Evolutionary conservation across 495 filamentous ascomycete genomes (phyloP), one percentile per base, ranked within the genome.

Genomic region (Lichina pygmaea): DNA sequence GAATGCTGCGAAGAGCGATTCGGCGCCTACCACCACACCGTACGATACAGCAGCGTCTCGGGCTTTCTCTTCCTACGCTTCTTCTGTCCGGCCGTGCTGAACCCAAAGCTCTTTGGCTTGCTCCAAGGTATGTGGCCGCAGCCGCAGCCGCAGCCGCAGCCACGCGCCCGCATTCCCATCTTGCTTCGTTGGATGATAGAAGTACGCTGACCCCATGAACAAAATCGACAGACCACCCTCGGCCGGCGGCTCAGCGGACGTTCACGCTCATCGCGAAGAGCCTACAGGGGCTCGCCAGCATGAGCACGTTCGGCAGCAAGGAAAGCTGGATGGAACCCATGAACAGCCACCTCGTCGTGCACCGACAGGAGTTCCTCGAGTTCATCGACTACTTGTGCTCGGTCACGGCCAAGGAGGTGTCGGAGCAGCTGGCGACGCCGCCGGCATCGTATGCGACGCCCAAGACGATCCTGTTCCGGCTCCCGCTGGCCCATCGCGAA

Each of bases 321-420:
- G 89, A 95, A 58, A 71, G 77, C 5, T 99, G 86, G 85, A 99
- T 99, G 89, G 91, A 92, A 59, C 83, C 82, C 6, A 95, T 95
- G 91, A 99, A 94, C 54, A 68, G 66, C 9, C 82, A 83, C 51
- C 63, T 83, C 46, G 52, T 54, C 8, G 58, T 64, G n/a, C 66
- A 78, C 47, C 61, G 73, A 8, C 71, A 76, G 46, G 72, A 78
- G 17, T 81, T 95, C 61, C 91, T 84, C 56, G 66, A 75, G 30
- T 94, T 86, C 52, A 74, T 95, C 48, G 86, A 95, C 54, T 64
- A 66, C 24, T 75, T 93, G 41, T 94, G 86, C 58, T 69, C 72
- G 32, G 81, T 99, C 43, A 74, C 85, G 2, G 69, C 71, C 7
- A 73, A 86, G 46, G 66, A 70, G 13, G 24, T n/a, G 31, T 24